Evolutionary conservation across 441 rosid genomes (phyloP), one percentile per base, ranked within the genome.

Genomic region (Bruguiera hainesii): DNA sequence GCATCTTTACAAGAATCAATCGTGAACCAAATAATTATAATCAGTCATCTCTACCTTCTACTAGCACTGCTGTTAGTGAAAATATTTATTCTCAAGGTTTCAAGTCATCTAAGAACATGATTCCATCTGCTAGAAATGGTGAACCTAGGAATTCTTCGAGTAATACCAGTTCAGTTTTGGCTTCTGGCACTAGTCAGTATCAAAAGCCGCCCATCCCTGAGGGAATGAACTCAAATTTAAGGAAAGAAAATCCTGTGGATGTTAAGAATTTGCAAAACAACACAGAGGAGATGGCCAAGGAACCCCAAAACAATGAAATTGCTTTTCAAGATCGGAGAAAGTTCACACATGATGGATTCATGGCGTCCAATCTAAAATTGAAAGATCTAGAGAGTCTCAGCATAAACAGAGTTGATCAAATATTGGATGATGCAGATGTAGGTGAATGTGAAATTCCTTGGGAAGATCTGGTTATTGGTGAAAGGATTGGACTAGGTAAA

Each of bases 401-500:
- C 65, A 59, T 74, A 35, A 76, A 78, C 79, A 81, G 80, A 82
- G 74, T 75, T 71, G 82, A 84, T 67, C 96, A 84, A 75, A 77
- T 88, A 59, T 82, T 90, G 73, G 97, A 90, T 71, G 99, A 92
- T 73, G 97, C 87, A 57, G 95, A 92, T 84, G 96, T 92, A 42
- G 85, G 93, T 70, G 96, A 96, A 76, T 80, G 90, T 82, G 99
- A 96, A 83, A 92, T 93, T 82, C 96, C 93, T 46, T 96, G 97
- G 99, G 97, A 93, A 74, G 89, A 96, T 82, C 81, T 96, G 86
- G 92, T 83, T 53, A 76, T 96, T 71, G 98, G 94, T 70, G 99
- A 92, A 75, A 89, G 99, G 79, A 92, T 96, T 86, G 99, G 99
- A 83, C 80, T 96, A 85, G 99, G 99, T 96, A 87, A 75, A 69